A percentile compares a stretch with the other conserved stretches of the same genome.
These are phyloP conservation scores for Vigna nakashimae DNA, from an alignment of 306 rosid species.

Conservation along the genomic window DNA sequence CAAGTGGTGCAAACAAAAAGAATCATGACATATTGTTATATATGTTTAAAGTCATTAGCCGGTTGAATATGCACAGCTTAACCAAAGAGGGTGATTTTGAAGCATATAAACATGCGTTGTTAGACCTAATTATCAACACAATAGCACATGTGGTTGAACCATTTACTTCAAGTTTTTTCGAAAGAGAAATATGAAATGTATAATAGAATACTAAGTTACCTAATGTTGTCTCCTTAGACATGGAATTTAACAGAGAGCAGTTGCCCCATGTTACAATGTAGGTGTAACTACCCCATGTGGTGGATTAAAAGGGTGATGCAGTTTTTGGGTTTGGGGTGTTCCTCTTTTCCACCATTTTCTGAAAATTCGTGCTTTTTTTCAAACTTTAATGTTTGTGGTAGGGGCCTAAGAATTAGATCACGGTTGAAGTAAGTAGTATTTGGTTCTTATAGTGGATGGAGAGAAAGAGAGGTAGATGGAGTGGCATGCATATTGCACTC, in stretches of 20 bases:
- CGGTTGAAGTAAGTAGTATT: neutral
- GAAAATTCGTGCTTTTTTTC: neutral
- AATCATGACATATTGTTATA: no score
- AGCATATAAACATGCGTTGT: neutral
- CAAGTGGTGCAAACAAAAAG: no score
- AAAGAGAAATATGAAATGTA: neutral
- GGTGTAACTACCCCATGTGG: constrained; percentile 40
- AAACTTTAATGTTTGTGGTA: constrained; percentile 26
- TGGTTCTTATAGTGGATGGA: constrained; percentile 5
- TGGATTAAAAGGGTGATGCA: constrained; percentile 25
- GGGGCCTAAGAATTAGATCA: constrained; percentile 31
- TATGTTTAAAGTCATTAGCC: neutral
- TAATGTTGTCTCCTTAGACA: neutral
- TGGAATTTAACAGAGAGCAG: constrained; percentile 2
- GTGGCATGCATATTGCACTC: neutral
- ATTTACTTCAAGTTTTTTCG: neutral
- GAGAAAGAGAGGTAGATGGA: neutral
- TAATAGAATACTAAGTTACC: neutral
- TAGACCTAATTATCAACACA: neutral
- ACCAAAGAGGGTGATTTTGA: neutral
- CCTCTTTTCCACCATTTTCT: constrained; percentile 32
- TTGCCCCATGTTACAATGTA: constrained; percentile 13
- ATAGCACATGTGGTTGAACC: neutral
- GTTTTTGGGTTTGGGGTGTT: constrained; percentile 11
- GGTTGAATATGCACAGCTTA: neutral